Evolutionary conservation across 2,329 filamentous ascomycete genomes (phyloP), one percentile per base, ranked within the genome.

Genomic region (Aspergillus sojae): DNA sequence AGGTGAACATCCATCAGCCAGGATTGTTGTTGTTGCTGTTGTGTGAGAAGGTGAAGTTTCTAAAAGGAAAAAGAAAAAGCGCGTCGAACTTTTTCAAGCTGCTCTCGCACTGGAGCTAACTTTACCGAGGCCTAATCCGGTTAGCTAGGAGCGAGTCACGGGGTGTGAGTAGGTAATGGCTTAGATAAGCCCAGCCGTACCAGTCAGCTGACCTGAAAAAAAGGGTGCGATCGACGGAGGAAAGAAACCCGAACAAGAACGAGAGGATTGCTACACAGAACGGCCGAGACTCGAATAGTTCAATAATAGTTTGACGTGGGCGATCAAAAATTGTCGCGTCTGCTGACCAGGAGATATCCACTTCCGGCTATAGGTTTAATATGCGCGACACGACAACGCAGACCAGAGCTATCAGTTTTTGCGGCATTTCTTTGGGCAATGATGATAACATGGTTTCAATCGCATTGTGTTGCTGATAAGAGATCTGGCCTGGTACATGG

Each of bases 61-160:
- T 48, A 65, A 67, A 61, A 57, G 45, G 45, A 58, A 53, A 60
- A 68, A 70, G 71, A 70, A 65, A n/a, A 19, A 21, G 34, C 50
- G 59, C 21, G 41, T 68, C 66, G 67, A 69, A 68, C 60, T 72
- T 76, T 77, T 77, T 77, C 69, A 72, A 75, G 71, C 71, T 73
- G 62, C 52, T 63, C 65, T 61, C 60, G 7, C 46, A 61, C 50
- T 70, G 74, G 71, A 73, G 67, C 62, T 69, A 74, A 62, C 60
- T 70, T 71, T 67, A 66, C 74, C 75, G 72, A 71, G 58, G 46
- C 57, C 32, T 57, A 46, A 34, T 19, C 16, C 21, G 19, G 28
- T 21, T 39, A 28, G 23, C 23, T 5, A 1, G 21, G 14, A 41
- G 9, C 7, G 19, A 41, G 39, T 41, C 39, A 41, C 39, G 39